phyloP scores from a whole-genome alignment of 75 land plant species.

The Pinus taeda region DNA sequence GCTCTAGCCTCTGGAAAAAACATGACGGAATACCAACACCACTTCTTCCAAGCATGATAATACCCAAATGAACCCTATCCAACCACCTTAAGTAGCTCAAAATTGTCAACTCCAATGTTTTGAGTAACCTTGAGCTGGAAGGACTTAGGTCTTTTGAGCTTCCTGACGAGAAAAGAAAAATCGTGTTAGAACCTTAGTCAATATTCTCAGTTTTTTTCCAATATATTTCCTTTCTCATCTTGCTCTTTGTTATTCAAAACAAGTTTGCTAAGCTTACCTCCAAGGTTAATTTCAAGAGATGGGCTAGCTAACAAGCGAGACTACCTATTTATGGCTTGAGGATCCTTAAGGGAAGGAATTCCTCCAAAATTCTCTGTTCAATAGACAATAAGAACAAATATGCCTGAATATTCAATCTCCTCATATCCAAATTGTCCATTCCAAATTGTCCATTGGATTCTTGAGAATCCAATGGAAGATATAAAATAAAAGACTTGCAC shows the following conservation, averaged over 20 bases:
- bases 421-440: too few relatives aligned
- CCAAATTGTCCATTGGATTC: slow-evolving; percentile 3
- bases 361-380: slow-evolving; percentile 8
- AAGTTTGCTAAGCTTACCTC: slow-evolving; percentile 41
- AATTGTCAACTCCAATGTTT: slow-evolving; percentile 69
- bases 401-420: slow-evolving; percentile 73
- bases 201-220: slow-evolving; percentile 4
- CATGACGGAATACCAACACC: too few relatives aligned
- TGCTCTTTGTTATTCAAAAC: slow-evolving; percentile 30
- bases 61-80: too few relatives aligned
- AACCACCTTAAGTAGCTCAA: slow-evolving; percentile 54
- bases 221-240: too few relatives aligned
- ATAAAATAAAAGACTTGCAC: too few relatives aligned
- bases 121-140: background rate
- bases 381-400: slow-evolving; percentile 51
- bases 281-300: slow-evolving; percentile 31
- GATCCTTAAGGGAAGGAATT: slow-evolving; percentile 29
- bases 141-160: too few relatives aligned
- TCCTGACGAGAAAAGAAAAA: background rate
- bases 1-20: too few relatives aligned
- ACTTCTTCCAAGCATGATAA: too few relatives aligned
- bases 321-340: slow-evolving; percentile 48
- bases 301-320: slow-evolving; percentile 88
- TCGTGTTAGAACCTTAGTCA: slow-evolving; percentile 11
- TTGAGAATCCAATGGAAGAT: too few relatives aligned